Evolutionary conservation across 257 asterid genomes (phyloP).

Genomic region (Nicotiana undulata): DNA sequence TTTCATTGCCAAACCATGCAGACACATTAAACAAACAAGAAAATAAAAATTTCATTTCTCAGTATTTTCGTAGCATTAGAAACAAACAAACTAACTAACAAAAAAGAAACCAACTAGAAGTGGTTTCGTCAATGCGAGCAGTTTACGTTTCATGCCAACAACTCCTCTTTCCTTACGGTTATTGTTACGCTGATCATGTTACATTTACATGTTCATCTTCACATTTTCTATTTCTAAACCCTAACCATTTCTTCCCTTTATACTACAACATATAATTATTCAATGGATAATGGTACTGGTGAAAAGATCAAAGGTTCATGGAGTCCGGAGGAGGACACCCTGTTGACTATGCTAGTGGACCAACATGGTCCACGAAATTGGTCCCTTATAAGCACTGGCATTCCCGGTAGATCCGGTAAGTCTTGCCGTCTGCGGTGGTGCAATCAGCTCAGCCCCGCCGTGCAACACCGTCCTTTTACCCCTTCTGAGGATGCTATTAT

Average conservation of each 20-base stretch:
- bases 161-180: slow-evolving; percentile 42
- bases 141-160: slow-evolving; percentile 59
- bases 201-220: slow-evolving; percentile 6
- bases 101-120: slow-evolving; percentile 23
- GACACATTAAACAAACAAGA: background rate
- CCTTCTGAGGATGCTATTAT: slow-evolving; percentile 45
- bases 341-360: slow-evolving; percentile 34
- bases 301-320: slow-evolving; percentile 45
- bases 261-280: background rate
- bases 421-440: slow-evolving; percentile 76
- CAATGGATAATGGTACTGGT: background rate
- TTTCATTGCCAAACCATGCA: background rate
- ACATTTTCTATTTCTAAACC: background rate
- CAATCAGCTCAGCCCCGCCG: slow-evolving; percentile 67
- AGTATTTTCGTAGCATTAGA: no score
- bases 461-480: slow-evolving; percentile 56
- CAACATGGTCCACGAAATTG: slow-evolving; percentile 67
- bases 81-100: slow-evolving; percentile 25
- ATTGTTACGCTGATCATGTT: background rate
- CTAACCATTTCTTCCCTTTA: background rate
- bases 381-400: slow-evolving; percentile 51
- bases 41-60: background rate
- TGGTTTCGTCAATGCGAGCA: slow-evolving; percentile 44
- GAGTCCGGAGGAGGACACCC: slow-evolving; percentile 53
- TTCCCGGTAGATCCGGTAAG: slow-evolving; percentile 60